These are phyloP conservation scores for Hymenoscyphus linearis DNA, from an alignment of 2,329 filamentous ascomycete genomes.

Conservation along the genomic window DNA sequence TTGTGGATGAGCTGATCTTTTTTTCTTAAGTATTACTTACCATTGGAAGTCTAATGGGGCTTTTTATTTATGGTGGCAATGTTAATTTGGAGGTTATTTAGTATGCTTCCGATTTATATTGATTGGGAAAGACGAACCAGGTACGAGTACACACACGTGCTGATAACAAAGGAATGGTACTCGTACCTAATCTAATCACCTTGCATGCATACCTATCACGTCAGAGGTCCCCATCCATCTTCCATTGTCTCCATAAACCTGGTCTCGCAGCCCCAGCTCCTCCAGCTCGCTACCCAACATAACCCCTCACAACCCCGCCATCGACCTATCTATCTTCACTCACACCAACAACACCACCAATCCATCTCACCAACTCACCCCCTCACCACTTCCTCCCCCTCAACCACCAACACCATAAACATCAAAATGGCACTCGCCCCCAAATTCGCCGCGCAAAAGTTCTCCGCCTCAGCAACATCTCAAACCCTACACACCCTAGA, in stretches of 20 bases:
- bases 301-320: background rate
- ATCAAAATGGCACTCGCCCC: conserved; percentile 66
- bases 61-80: too few relatives aligned
- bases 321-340: background rate
- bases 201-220: conserved; percentile 1
- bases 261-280: too few relatives aligned
- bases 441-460: conserved; percentile 69
- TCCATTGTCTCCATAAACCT: background rate
- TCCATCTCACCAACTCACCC: background rate
- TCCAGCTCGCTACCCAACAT: background rate
- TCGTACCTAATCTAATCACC: background rate
- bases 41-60: too few relatives aligned
- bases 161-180: background rate
- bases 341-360: background rate
- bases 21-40: too few relatives aligned
- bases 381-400: background rate
- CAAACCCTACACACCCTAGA: conserved; percentile 53
- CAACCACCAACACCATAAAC: background rate
- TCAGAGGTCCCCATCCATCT: background rate
- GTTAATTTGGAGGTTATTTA: too few relatives aligned
- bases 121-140: too few relatives aligned
- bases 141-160: too few relatives aligned
- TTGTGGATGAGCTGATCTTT: background rate
- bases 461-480: conserved; percentile 39
- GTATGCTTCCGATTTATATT: too few relatives aligned